Conservation (phyloP, 2,329 filamentous ascomycete species). For the Diaporthe sp. region DNA sequence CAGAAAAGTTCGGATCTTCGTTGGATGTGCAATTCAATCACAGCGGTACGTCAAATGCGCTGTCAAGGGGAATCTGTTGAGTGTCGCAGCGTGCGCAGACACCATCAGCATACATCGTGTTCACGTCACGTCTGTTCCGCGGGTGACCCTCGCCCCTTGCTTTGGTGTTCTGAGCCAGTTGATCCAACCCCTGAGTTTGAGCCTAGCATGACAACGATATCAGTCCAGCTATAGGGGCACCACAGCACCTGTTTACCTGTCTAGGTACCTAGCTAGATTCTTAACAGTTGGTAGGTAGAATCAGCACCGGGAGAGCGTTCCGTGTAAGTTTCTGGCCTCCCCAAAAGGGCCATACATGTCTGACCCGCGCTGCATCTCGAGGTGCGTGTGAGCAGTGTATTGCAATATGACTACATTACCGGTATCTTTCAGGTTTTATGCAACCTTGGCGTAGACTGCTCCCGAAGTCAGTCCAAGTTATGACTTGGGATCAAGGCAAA, state of each 20-base stretch:
- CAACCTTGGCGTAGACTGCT: too few species aligned
- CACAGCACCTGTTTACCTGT: neutral
- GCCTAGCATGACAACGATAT: too few species aligned
- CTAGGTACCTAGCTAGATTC: neutral
- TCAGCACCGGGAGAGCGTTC: neutral
- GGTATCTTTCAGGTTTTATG: too few species aligned
- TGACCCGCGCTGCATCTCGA: too few species aligned
- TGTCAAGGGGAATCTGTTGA: neutral
- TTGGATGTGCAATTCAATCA: neutral
- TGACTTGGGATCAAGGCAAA: neutral
- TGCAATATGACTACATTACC: too few species aligned
- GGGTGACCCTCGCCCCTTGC: neutral
- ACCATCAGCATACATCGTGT: neutral
- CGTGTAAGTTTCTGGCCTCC: too few species aligned
- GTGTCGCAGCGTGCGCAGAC: neutral
- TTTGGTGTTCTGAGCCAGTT: neutral
- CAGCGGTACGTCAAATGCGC: neutral
- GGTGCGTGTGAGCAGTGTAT: too few species aligned
- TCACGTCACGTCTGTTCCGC: neutral
- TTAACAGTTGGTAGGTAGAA: neutral
- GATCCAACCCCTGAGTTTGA: neutral
- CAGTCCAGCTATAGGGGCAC: too few species aligned
- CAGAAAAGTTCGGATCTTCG: neutral
- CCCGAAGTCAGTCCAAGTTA: neutral
- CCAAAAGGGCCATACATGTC: too few species aligned